Evolutionary conservation across 345 rosid species (phyloP), one percentile per base, ranked within the genome.

Genomic region (Streptanthus diversifolius): DNA sequence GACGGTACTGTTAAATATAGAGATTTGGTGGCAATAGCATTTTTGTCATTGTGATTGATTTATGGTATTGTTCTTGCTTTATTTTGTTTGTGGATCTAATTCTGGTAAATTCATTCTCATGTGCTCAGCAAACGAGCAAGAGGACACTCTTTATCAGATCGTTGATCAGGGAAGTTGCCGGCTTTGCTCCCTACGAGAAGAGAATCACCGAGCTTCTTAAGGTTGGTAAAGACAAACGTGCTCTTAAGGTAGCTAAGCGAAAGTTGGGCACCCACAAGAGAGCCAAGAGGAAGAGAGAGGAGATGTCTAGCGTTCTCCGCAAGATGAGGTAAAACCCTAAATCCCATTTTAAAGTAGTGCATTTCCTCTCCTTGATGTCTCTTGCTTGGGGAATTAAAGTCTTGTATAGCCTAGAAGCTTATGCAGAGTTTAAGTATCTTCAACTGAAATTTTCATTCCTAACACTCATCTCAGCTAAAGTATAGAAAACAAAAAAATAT

Each of bases 231-330:
- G 81, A 78, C 71, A 78, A 78, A 8, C 70, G 81, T 45, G 81
- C 81, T 32, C 81, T 78, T 19, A 78, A 78, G 71, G 78, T 78
- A 7, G 81, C 81, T 8, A 78, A 78, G 78, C 27, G 81, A 0
- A 78, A 78, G 81, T 55, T 78, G 71, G 81, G 81, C 3, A 78
- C 81, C 10, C 78, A 78, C 78, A 78, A 78, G 78, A 78, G 81
- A 55, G 81, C 81, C 51, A 78, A 78, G 81, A 45, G 74, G 62
- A 78, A 78, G 81, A 78, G 81, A 73, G 78, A 78, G 78, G 81
- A 78, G 66, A 78, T 78, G 81, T 78, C 81, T 5, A 68, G 73
- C 14, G 74, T 73, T 78, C 78, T 78, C 78, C 78, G 81, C 61
- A 78, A 78, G 54, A 27, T 37, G 62, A 72, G 81, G 81, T 78